Evolutionary conservation across 495 filamentous ascomycete species (phyloP).

Genomic region (Pseudoneurospora amorphoporcata): DNA sequence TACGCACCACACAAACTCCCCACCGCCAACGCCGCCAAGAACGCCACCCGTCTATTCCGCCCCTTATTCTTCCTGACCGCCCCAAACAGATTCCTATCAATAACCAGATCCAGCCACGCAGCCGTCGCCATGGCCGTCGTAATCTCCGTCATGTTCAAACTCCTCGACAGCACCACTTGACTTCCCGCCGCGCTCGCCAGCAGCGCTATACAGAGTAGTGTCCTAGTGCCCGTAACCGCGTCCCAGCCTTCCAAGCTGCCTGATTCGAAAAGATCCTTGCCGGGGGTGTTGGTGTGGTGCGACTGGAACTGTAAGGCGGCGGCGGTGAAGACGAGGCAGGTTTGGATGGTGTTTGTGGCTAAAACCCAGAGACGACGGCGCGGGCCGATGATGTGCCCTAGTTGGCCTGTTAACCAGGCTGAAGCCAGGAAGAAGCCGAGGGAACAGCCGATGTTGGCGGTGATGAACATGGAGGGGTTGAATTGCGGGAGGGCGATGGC

Average conservation of each 20-base stretch:
- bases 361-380: conserved; percentile 44
- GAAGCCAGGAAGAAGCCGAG: conserved; percentile 46
- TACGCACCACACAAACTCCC: conserved; percentile 46
- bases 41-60: conserved; percentile 42
- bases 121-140: conserved; percentile 60
- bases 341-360: conserved; percentile 42
- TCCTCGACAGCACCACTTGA: conserved; percentile 48
- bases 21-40: conserved; percentile 37
- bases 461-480: conserved; percentile 35
- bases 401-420: conserved; percentile 44
- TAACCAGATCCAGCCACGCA: conserved; percentile 50
- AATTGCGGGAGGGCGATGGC: conserved; percentile 41
- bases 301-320: conserved; percentile 30
- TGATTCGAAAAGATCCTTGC: conserved; percentile 4
- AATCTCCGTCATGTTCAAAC: conserved; percentile 49
- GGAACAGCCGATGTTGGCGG: conserved; percentile 42
- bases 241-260: not conserved
- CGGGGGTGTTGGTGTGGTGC: conserved; percentile 13
- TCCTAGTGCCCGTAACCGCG: conserved; percentile 16
- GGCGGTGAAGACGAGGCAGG: conserved; percentile 41
- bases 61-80: conserved; percentile 30
- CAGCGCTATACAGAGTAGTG: conserved; percentile 36
- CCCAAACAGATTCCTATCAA: conserved; percentile 38
- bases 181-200: conserved; percentile 47
- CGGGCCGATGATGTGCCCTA: conserved; percentile 41